A percentile compares a stretch with the other conserved stretches of the same genome.
Conservation (phyloP, 73 alveolate genomes). For the Paramecium tetraurelia region DNA sequence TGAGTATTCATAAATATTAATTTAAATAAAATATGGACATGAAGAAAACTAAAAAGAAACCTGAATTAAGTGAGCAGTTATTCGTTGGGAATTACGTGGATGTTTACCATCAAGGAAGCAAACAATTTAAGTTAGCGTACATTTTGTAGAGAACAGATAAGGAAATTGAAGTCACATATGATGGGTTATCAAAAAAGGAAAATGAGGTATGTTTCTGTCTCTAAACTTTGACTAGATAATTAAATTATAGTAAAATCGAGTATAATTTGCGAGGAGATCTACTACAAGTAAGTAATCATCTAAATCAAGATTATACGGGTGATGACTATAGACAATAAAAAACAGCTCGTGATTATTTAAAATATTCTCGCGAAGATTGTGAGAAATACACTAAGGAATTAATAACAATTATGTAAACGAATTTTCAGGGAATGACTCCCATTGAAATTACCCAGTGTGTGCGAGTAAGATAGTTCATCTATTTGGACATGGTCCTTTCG, state of each 20-base stretch:
- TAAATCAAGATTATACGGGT: constrained; percentile 34
- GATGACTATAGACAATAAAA: constrained; percentile 16
- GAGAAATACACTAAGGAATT: neutral
- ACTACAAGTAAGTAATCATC: neutral
- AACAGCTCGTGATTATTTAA: constrained; percentile 12
- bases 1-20: neutral
- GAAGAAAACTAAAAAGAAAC: constrained; percentile 13
- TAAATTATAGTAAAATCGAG: neutral
- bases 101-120: neutral
- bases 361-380: neutral
- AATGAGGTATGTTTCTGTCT: neutral
- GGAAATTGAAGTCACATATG: constrained; percentile 31
- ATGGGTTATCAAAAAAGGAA: constrained; percentile 32
- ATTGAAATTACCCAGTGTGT: constrained; percentile 64
- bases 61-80: constrained; percentile 11
- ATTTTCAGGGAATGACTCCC: constrained; percentile 8
- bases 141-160: neutral
- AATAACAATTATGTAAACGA: neutral
- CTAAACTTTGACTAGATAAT: neutral
- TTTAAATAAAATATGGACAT: constrained; percentile 32
- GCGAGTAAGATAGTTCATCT: constrained; percentile 76
- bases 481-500: constrained; percentile 75
- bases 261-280: neutral
- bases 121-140: constrained; percentile 3
- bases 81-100: constrained; percentile 34